Percentiles rank a stretch among this genome's conserved stretches.
phyloP scores from a whole-genome alignment of 2,329 filamentous ascomycete genomes.

The Xylaria sp. region DNA sequence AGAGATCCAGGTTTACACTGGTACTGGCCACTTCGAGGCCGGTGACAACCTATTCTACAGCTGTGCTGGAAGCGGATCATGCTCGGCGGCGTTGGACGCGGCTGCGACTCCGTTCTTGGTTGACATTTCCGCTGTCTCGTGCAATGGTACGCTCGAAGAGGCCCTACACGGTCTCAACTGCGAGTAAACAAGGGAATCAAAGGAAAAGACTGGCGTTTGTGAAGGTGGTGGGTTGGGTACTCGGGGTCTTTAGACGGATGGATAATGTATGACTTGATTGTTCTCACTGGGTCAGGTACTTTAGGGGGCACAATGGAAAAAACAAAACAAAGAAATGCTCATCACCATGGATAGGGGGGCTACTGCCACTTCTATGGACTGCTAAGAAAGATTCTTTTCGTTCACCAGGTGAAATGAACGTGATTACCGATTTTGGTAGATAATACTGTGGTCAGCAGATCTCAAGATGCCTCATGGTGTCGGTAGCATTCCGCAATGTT shows the following conservation, averaged over 20 bases:
- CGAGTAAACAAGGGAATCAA: neutral
- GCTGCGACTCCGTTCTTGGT: constrained; percentile 20
- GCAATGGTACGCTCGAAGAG: constrained; percentile 8
- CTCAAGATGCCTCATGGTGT: too few relatives aligned
- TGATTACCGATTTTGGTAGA: too few relatives aligned
- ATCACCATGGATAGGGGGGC: too few relatives aligned
- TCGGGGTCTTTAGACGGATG: neutral
- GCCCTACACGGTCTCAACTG: constrained; percentile 10
- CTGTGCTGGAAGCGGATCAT: constrained; percentile 24
- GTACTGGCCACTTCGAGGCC: constrained; percentile 24
- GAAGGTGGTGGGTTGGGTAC: neutral
- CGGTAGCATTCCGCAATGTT: too few relatives aligned
- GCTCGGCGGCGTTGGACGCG: constrained; percentile 11
- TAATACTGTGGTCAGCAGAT: too few relatives aligned
- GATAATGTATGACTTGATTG: neutral
- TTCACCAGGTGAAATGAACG: too few relatives aligned
- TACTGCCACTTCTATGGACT: too few relatives aligned
- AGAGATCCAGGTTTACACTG: constrained; percentile 17
- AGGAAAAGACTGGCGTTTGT: neutral
- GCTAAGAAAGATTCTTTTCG: too few relatives aligned
- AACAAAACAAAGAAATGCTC: neutral
- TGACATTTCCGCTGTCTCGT: constrained; percentile 1
- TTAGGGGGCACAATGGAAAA: neutral
- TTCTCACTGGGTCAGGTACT: neutral
- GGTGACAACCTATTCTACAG: constrained; percentile 13